These are phyloP conservation scores for Hypoxylon sp. DNA, from an alignment of 2,329 filamentous ascomycete genomes.

Conservation along the genomic window DNA sequence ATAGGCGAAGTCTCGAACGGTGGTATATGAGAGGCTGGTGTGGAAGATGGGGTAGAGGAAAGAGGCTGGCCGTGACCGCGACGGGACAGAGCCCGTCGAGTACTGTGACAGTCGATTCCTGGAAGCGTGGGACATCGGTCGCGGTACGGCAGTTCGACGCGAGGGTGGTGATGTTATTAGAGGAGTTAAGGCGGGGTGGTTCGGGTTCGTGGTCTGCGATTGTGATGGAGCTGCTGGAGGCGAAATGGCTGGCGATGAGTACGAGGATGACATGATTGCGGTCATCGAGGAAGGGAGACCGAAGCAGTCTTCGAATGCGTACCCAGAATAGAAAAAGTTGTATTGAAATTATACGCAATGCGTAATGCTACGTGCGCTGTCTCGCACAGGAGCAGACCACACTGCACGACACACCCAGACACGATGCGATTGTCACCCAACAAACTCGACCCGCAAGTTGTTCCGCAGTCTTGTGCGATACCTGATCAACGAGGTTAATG, in stretches of 20 bases:
- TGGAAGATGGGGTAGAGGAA: slow-evolving; percentile 86
- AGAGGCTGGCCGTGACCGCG: slow-evolving; percentile 84
- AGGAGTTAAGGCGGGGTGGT: slow-evolving; percentile 69
- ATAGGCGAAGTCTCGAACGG: slow-evolving; percentile 97
- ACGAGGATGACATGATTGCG: slow-evolving; percentile 69
- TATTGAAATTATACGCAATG: slow-evolving; percentile 35
- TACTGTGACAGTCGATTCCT: slow-evolving; percentile 89
- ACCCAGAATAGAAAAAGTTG: slow-evolving; percentile 46
- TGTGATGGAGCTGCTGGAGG: slow-evolving; percentile 61
- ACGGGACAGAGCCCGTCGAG: slow-evolving; percentile 77
- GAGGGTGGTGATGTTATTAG: slow-evolving; percentile 70
- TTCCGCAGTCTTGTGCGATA: slow-evolving; percentile 45
- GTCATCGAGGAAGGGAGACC: slow-evolving; percentile 61
- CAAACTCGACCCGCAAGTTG: slow-evolving; percentile 56
- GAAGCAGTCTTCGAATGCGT: slow-evolving; percentile 51
- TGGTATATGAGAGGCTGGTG: slow-evolving; percentile 88
- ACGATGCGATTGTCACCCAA: slow-evolving; percentile 46
- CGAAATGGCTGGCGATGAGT: slow-evolving; percentile 69
- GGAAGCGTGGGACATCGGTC: slow-evolving; percentile 82
- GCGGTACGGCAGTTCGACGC: slow-evolving; percentile 72
- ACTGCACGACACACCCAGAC: slow-evolving; percentile 16
- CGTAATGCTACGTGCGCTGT: slow-evolving; percentile 29
- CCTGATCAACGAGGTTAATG: slow-evolving; percentile 21
- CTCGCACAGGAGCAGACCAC: slow-evolving; percentile 25
- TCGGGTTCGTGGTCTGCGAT: slow-evolving; percentile 62